Base-by-base conservation (phyloP, 1,284 basidiomycete genomes). In the Irpex sp. region DNA sequence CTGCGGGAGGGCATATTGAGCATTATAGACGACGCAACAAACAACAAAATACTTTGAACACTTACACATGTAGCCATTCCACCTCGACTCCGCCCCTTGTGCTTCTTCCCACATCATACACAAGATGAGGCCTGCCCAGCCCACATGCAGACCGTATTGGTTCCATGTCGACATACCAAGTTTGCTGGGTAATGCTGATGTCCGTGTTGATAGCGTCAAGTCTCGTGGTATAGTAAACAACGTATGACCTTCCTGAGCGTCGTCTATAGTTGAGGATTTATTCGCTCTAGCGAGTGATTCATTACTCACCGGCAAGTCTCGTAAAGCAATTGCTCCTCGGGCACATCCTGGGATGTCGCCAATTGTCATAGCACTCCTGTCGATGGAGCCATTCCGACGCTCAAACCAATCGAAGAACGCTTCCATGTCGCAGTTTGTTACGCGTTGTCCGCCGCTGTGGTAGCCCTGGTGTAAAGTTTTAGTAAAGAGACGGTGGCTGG, bases 81-180 rank as follows among this genome's bases (percentile, higher is more conserved):
- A 94, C 64, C 76, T 83, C 51, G 88, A 93, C 21, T 78, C 70
- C 5, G 72, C 50, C 0, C 84, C 86, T 62, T 77, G 78, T 2
- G 87, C 82, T 58, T 86, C 85, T 75, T 98, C 97, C 90, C 92
- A 98, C 92, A 98, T 94, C 89, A 98, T 92, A 67, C 90, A 93
- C 21, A 98, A 79, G 63, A 98, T 98, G 49, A 98, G 79, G 0
- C 92, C 91, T 1, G 84, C 79, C 96, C 96, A 98, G 1, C 94
- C 93, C 59, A 83, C 78, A 59, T 89, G 80, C 61, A 95, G 74
- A 21, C 76, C 73, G 63, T 78, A 74, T 57, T 72, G 75, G 70
- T 75, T 83, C 94, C 93, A 96, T 46, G 82, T 81, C 4, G 79
- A 77, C 3, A 74, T 63, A 9, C 87, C 86, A 58, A 95, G 78